Evolutionary conservation across 73 alveolate species (phyloP).

Genomic region (Paramecium pentaurelia): DNA sequence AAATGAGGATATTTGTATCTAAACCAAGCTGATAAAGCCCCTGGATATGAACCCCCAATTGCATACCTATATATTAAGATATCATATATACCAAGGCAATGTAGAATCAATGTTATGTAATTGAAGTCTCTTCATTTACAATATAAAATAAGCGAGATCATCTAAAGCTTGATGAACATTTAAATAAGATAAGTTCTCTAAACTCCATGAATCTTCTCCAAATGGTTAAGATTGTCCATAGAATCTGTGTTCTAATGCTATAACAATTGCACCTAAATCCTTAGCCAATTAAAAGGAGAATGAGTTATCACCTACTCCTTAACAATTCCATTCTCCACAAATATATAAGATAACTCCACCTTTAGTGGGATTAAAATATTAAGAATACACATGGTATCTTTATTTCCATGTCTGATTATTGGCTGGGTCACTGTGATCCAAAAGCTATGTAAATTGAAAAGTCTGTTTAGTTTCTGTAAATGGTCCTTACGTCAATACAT

Average conservation of each 20-base stretch:
- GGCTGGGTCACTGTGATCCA: slow-evolving; percentile 67
- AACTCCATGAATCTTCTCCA: slow-evolving; percentile 58
- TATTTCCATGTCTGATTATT: slow-evolving; percentile 50
- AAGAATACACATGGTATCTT: slow-evolving; percentile 65
- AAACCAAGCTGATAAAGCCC: slow-evolving; percentile 79
- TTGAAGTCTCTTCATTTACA: slow-evolving; percentile 17
- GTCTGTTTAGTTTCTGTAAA: not conserved
- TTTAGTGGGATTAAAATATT: slow-evolving; percentile 46
- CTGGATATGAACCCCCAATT: slow-evolving; percentile 79
- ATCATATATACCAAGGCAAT: slow-evolving; percentile 57
- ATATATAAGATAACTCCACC: slow-evolving; percentile 68
- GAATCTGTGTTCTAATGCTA: slow-evolving; percentile 76
- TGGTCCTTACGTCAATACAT: not conserved
- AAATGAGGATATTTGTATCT: slow-evolving; percentile 74
- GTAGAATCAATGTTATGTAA: slow-evolving; percentile 42
- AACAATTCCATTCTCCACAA: slow-evolving; percentile 79
- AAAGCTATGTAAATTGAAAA: not conserved
- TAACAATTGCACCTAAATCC: slow-evolving; percentile 55
- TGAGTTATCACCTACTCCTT: slow-evolving; percentile 44
- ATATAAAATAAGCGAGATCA: slow-evolving; percentile 66
- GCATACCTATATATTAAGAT: not conserved
- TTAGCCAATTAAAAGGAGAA: slow-evolving; percentile 59
- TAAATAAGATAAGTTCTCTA: slow-evolving; percentile 56
- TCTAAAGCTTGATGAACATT: slow-evolving; percentile 69
- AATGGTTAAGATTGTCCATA: slow-evolving; percentile 74